Evolutionary conservation across 176 grass and related monocot species (phyloP), one percentile per base, ranked within the genome.

Genomic region (Elymus sibiricus): DNA sequence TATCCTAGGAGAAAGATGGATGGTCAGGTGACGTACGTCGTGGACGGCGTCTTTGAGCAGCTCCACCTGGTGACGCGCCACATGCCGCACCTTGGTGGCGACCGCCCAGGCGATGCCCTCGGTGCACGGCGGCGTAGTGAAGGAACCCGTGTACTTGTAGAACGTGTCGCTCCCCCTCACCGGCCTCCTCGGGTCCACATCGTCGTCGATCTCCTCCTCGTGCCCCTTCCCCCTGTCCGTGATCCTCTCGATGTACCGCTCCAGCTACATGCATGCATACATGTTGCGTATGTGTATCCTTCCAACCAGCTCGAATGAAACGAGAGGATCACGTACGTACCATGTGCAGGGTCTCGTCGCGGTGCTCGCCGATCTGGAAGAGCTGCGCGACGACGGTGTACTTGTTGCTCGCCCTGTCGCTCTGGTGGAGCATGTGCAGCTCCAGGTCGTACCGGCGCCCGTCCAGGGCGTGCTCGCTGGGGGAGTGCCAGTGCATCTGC

Each of bases 401-500:
- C 60, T 59, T 87, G 19, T 28, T 51, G 69, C 39, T n/a, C 11
- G 11, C 10, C 43, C 31, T 59, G 0, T 47, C 80, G 80, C 63
- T 92, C 76, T 86, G 29, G 83, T 98, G 95, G 56, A 98, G 73
- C 89, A 98, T 90, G 72, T 98, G 95, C 73, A 95, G 56, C 89
- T 98, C 95, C 34, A 98, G 55, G 6, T 79, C 65, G 80, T 95
- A 93, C 27, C 72, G 26, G n/a, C 63, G 70, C 3, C 91, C 91
- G 46, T 95, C 89, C 72, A 98, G 44, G 39, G 88, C 44, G 83
- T 98, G 95, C 87, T 98, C 95, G 59, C 93, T 95, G 11, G 95
- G 95, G 15, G 86, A 47, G 81, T 98, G 95, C 93, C 93, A 98
- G 85, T 98, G 95, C 93, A 95, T 82, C 86, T 90, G 89, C 71